phyloP scores from a whole-genome alignment of 164 flowering plant genomes.

The Annona cherimola region DNA sequence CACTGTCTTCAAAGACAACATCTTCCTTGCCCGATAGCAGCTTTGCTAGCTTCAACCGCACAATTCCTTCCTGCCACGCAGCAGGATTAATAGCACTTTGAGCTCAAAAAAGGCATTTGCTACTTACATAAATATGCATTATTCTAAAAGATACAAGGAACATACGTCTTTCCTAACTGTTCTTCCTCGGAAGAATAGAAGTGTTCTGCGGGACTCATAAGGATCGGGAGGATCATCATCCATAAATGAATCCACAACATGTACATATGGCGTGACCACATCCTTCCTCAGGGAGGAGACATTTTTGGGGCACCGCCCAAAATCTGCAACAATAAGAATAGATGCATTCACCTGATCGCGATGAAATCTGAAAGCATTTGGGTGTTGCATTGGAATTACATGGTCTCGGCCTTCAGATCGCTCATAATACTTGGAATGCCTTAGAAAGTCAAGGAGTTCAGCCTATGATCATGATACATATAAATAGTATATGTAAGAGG shows the following conservation, averaged over 20 bases:
- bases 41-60: constrained; percentile 67
- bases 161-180: constrained; percentile 92
- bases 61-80: constrained; percentile 65
- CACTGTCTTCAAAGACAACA: constrained; percentile 62
- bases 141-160: not conserved
- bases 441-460: constrained; percentile 60
- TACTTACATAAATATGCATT: too few relatives aligned
- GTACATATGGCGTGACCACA: constrained; percentile 92
- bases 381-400: constrained; percentile 96
- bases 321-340: constrained; percentile 87
- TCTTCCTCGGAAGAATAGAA: constrained; percentile 86
- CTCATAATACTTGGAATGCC: constrained; percentile 69
- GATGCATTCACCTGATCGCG: constrained; percentile 79
- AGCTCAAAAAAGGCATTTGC: constrained; percentile 1
- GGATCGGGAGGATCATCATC: constrained; percentile 68
- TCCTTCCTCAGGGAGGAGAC: constrained; percentile 79
- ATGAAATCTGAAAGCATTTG: constrained; percentile 90
- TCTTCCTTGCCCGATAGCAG: constrained; percentile 57
- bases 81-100: constrained; percentile 5
- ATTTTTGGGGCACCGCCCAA: constrained; percentile 64
- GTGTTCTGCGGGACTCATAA: constrained; percentile 62
- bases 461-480: constrained; percentile 34
- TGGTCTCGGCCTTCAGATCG: constrained; percentile 87
- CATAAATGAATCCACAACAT: constrained; percentile 70
- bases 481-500: too few relatives aligned